These are phyloP conservation scores for Russula dissimulans DNA, from an alignment of 768 basidiomycete genomes.

Conservation along the genomic window DNA sequence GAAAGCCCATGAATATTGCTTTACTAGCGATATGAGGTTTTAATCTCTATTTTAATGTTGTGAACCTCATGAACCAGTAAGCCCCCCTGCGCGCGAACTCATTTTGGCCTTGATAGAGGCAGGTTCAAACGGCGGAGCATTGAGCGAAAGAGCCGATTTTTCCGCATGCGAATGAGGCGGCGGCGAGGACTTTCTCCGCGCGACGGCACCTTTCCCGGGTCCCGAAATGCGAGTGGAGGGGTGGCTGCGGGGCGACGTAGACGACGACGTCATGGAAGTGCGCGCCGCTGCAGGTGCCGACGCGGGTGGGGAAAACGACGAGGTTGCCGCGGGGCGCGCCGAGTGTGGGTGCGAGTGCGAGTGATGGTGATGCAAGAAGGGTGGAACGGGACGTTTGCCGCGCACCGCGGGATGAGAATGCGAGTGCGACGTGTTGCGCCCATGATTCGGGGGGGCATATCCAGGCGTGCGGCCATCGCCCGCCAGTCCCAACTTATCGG, in stretches of 20 bases:
- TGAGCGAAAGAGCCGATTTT: constrained; percentile 40
- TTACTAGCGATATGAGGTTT: neutral
- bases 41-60: neutral
- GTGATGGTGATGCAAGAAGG: neutral
- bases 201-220: constrained; percentile 16
- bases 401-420: neutral
- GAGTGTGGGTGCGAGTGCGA: constrained; percentile 3
- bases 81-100: neutral
- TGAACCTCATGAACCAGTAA: no score
- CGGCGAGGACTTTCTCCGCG: constrained; percentile 16
- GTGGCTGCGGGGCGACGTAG: neutral
- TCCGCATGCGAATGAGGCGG: constrained; percentile 8
- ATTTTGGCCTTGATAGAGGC: constrained; percentile 21
- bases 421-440: neutral
- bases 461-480: neutral
- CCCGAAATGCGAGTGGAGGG: neutral
- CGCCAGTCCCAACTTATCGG: no score
- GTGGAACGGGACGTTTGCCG: constrained; percentile 11
- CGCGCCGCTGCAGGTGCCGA: neutral
- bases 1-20: constrained; percentile 2
- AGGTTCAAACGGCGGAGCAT: constrained; percentile 48
- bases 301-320: neutral
- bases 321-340: neutral
- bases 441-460: neutral
- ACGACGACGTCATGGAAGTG: neutral